Evolutionary conservation across 495 filamentous ascomycete genomes (phyloP).

Genomic region (Daldinia bambusicola): DNA sequence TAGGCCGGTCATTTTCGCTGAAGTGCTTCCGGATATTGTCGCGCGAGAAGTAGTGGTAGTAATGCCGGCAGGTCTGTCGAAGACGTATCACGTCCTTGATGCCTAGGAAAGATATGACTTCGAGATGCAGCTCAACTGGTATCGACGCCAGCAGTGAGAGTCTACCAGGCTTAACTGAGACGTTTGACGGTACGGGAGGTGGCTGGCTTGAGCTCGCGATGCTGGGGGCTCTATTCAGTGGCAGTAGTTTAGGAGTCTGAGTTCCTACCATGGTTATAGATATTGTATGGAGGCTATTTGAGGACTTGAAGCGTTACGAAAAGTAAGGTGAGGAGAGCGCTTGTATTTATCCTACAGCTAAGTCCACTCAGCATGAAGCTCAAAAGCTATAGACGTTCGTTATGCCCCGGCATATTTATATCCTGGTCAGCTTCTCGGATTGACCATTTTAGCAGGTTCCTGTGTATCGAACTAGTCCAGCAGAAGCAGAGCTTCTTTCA

Average conservation of each 20-base stretch:
- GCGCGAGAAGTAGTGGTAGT: constrained; percentile 14
- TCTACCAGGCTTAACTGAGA: not conserved
- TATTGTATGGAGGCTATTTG: not conserved
- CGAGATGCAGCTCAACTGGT: constrained; percentile 49
- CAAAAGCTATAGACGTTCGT: no score
- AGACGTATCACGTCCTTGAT: constrained; percentile 48
- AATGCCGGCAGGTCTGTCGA: constrained; percentile 47
- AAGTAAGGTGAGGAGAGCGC: not conserved
- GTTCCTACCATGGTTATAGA: not conserved
- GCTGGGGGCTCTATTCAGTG: no score
- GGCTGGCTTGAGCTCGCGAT: not conserved
- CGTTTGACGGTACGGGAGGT: not conserved
- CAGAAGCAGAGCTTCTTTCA: no score
- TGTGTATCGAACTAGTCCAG: no score
- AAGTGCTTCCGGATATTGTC: not conserved
- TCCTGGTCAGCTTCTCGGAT: no score
- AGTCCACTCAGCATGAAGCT: no score
- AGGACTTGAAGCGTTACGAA: not conserved
- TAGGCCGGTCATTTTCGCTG: not conserved
- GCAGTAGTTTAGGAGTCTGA: no score
- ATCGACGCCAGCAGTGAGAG: constrained; percentile 18
- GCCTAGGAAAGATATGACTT: constrained; percentile 40
- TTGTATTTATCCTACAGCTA: not conserved
- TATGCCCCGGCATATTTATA: no score
- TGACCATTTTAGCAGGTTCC: no score